Percentiles rank a stretch among this genome's conserved stretches.
These are phyloP conservation scores for Serendipita sp. DNA, from an alignment of 768 basidiomycete species.

Conservation along the genomic window DNA sequence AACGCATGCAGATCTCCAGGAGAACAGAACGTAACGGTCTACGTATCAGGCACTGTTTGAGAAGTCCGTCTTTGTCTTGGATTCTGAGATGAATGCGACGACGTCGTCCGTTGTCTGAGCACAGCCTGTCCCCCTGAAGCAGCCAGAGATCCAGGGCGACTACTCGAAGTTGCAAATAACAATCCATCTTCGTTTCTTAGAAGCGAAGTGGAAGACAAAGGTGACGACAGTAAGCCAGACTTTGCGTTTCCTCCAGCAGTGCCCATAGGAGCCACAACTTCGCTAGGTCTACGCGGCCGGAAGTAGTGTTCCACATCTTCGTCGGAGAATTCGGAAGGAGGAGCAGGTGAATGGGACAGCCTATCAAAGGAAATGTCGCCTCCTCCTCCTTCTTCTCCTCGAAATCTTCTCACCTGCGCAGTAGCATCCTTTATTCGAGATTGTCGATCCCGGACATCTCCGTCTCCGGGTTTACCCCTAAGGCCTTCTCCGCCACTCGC, in stretches of 20 bases:
- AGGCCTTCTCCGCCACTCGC: neutral
- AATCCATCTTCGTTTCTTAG: too few relatives aligned
- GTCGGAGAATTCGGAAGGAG: constrained; percentile 31
- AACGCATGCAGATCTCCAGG: too few relatives aligned
- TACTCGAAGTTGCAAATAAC: too few relatives aligned
- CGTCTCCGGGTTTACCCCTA: neutral
- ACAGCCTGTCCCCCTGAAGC: too few relatives aligned
- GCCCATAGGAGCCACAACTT: neutral
- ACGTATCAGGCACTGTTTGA: too few relatives aligned
- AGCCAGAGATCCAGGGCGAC: too few relatives aligned
- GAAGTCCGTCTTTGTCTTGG: too few relatives aligned
- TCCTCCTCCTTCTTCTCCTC: neutral
- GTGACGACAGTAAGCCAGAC: too few relatives aligned
- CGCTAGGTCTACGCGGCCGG: constrained; percentile 17
- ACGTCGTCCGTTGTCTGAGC: too few relatives aligned
- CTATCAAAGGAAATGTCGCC: neutral
- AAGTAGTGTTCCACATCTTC: constrained; percentile 67
- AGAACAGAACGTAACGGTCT: too few relatives aligned
- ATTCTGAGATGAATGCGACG: too few relatives aligned
- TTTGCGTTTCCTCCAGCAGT: neutral
- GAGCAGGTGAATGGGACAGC: neutral
- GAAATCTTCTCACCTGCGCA: neutral
- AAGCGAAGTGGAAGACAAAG: too few relatives aligned
- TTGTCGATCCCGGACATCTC: neutral
- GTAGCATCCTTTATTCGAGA: constrained; percentile 14